These are phyloP conservation scores for Pseudotsuga menziesii DNA, from an alignment of 75 land plant genomes.

Conservation along the genomic window DNA sequence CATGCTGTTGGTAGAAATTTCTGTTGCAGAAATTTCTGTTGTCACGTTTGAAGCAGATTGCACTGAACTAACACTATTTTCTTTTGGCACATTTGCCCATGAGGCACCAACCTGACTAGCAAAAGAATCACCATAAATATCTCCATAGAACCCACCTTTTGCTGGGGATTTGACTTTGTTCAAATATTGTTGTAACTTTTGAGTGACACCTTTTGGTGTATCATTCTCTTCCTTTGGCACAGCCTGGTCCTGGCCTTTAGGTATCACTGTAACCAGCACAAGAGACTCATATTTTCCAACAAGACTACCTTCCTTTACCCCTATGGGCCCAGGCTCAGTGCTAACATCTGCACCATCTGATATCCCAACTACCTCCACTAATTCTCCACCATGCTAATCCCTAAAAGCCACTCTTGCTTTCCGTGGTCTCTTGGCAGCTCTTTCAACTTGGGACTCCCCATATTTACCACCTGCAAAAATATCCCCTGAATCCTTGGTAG, in stretches of 20 bases:
- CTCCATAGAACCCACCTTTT: slow-evolving; percentile 74
- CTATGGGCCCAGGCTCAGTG: slow-evolving; percentile 90
- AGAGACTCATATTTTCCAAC: slow-evolving; percentile 95
- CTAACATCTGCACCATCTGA: slow-evolving; percentile 96
- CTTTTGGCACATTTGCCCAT: slow-evolving; percentile 64
- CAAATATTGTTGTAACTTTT: slow-evolving; percentile 68
- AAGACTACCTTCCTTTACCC: slow-evolving; percentile 93
- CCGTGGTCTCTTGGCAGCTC: slow-evolving; percentile 47
- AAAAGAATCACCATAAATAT: slow-evolving; percentile 81
- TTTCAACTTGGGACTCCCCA: slow-evolving; percentile 18
- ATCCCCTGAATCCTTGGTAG: not conserved
- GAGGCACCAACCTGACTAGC: slow-evolving; percentile 62
- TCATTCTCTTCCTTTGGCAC: slow-evolving; percentile 22
- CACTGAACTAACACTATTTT: slow-evolving; percentile 13
- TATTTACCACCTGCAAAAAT: slow-evolving; percentile 13
- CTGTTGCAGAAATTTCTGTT: no score
- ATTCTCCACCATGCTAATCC: slow-evolving; percentile 78
- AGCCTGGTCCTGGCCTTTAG: slow-evolving; percentile 67
- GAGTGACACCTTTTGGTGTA: slow-evolving; percentile 61
- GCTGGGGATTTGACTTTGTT: slow-evolving; percentile 73
- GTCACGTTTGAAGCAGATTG: not conserved
- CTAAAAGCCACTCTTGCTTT: slow-evolving; percentile 63
- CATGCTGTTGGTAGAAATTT: no score
- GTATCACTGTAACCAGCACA: slow-evolving; percentile 83
- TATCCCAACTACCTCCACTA: slow-evolving; percentile 87